Conservation (phyloP, 768 basidiomycete species). For the Daedaleopsis sinensis region DNA sequence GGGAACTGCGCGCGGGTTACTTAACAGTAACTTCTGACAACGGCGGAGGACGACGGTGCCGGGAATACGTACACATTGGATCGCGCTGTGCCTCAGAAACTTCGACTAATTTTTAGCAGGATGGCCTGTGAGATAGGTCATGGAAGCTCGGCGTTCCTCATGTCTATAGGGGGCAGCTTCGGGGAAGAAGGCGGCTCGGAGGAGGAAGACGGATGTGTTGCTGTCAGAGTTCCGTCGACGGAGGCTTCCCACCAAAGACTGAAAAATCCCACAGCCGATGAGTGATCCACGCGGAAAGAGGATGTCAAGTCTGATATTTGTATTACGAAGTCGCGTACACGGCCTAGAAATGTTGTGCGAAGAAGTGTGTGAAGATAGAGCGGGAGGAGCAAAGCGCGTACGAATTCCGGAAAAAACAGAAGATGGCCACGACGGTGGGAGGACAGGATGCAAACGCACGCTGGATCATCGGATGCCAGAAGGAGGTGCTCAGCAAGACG, state of each 20-base stretch:
- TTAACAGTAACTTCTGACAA: no score
- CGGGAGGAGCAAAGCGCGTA: constrained; percentile 6
- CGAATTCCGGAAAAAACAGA: constrained; percentile 11
- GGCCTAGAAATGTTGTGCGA: constrained; percentile 9
- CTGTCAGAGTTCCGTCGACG: not conserved
- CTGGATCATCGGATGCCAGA: constrained; percentile 13
- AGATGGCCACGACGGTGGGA: constrained; percentile 9
- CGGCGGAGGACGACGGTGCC: not conserved
- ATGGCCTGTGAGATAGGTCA: not conserved
- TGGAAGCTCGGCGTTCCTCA: not conserved
- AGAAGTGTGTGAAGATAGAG: constrained; percentile 2
- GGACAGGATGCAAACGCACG: not conserved
- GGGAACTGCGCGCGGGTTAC: not conserved
- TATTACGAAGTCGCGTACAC: constrained; percentile 13
- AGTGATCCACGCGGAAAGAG: constrained; percentile 21
- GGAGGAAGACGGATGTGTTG: not conserved
- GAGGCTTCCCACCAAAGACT: not conserved
- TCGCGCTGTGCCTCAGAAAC: not conserved
- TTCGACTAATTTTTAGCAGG: not conserved
- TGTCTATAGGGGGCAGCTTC: constrained; percentile 1
- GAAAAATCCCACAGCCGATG: constrained; percentile 12
- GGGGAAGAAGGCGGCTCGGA: not conserved
- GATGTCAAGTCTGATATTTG: constrained; percentile 13
- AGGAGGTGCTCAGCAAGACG: not conserved
- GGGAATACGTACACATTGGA: not conserved